Evolutionary conservation across 192 early-diverging fungal species (phyloP).

Genomic region (Mortierella hygrophila): DNA sequence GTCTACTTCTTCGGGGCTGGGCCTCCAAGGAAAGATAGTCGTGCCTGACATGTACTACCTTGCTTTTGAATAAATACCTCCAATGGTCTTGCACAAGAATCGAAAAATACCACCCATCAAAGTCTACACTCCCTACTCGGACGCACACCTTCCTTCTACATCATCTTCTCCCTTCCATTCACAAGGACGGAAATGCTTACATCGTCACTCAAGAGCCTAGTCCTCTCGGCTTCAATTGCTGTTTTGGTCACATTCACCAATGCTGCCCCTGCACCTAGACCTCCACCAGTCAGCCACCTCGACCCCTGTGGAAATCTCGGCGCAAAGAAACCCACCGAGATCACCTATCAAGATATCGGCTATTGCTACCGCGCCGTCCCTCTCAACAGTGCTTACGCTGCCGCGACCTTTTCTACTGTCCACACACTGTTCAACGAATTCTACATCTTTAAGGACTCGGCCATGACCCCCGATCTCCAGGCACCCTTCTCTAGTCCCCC

Average conservation of each 20-base stretch:
- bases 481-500: conserved; percentile 21
- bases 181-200: neutral
- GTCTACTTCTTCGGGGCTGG: no score
- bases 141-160: no score
- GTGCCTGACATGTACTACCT: no score
- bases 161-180: neutral
- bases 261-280: neutral
- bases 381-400: neutral
- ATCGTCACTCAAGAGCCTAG: conserved; percentile 2
- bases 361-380: conserved; percentile 26
- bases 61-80: no score
- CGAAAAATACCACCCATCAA: no score
- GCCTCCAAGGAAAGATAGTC: no score
- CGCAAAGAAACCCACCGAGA: neutral
- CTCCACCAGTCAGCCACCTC: neutral
- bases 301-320: conserved; percentile 18
- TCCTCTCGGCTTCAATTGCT: conserved; percentile 12
- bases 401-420: neutral
- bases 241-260: neutral
- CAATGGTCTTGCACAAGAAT: no score
- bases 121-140: no score
- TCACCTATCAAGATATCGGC: conserved; percentile 16
- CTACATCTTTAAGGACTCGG: conserved; percentile 25
- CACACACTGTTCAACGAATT: conserved; percentile 18
- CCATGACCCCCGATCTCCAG: conserved; percentile 13